phyloP scores from a whole-genome alignment of 1,284 basidiomycete genomes.

The Cronartium ribicola region DNA sequence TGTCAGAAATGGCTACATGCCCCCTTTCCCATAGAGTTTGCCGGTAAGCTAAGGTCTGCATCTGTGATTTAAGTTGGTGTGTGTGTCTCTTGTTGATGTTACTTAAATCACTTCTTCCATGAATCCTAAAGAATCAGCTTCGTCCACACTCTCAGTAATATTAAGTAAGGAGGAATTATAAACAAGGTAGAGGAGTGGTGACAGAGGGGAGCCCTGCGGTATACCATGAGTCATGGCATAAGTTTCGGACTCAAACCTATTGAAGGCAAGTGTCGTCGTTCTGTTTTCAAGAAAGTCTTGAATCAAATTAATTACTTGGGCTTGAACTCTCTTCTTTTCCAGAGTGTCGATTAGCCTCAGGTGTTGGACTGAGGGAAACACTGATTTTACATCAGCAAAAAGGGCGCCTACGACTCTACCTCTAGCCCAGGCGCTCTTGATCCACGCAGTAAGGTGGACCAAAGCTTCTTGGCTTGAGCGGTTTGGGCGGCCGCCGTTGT shows the following conservation, averaged over 20 bases:
- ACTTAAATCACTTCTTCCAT: background rate
- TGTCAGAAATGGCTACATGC: background rate
- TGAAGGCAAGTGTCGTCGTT: background rate
- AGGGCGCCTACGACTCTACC: background rate
- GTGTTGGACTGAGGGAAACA: background rate
- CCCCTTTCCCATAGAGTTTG: background rate
- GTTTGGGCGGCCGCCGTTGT: background rate
- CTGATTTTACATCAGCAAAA: background rate
- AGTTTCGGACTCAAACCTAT: background rate
- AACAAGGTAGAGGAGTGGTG: background rate
- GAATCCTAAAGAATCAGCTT: background rate
- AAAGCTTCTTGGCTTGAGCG: background rate
- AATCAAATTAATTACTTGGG: background rate
- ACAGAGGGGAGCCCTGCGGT: background rate
- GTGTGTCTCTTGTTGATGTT: background rate
- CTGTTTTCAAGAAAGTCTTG: background rate
- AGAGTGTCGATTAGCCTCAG: background rate
- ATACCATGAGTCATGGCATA: no score
- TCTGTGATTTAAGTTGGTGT: background rate
- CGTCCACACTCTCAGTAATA: background rate
- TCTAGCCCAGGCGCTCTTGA: background rate
- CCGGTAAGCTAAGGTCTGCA: background rate
- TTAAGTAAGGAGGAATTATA: background rate
- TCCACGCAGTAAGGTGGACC: background rate
- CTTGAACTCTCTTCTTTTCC: background rate